Percentiles rank a stretch among this genome's conserved stretches.
These are phyloP conservation scores for Rhodocollybia butyracea DNA, from an alignment of 768 basidiomycete species.

Conservation along the genomic window DNA sequence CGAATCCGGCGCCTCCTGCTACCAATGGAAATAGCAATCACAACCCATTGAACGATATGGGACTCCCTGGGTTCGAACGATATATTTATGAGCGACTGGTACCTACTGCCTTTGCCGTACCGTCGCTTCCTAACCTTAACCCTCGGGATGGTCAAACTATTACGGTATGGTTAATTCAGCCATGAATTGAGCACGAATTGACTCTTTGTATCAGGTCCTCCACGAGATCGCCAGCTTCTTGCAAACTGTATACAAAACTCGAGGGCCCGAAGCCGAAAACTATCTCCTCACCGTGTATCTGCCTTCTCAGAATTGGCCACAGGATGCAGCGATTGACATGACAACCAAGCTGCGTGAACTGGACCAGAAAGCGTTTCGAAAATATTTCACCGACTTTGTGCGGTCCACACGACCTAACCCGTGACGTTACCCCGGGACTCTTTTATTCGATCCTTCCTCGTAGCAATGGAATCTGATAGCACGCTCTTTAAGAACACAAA, in stretches of 20 bases:
- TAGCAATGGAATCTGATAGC: too few relatives aligned
- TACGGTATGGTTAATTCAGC: conserved; percentile 50
- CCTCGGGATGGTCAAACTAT: conserved; percentile 85
- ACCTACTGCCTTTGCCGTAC: conserved; percentile 78
- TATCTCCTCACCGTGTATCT: conserved; percentile 80
- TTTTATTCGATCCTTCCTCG: background rate
- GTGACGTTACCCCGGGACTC: conserved; percentile 24
- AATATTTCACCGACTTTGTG: conserved; percentile 85
- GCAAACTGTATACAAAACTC: conserved; percentile 69
- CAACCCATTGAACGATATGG: conserved; percentile 15
- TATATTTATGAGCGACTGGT: conserved; percentile 88
- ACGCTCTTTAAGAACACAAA: too few relatives aligned
- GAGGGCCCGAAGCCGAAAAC: conserved; percentile 80
- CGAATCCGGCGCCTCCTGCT: conserved; percentile 27
- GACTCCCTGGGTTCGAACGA: conserved; percentile 86
- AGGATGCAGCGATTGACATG: conserved; percentile 73
- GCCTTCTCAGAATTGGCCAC: conserved; percentile 86
- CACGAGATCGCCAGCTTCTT: conserved; percentile 87
- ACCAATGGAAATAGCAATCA: conserved; percentile 30
- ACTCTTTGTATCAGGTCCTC: conserved; percentile 56
- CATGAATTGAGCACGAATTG: background rate
- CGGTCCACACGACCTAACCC: conserved; percentile 63
- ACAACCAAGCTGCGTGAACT: conserved; percentile 69
- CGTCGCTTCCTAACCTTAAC: conserved; percentile 78
- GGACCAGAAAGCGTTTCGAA: conserved; percentile 75